Evolutionary conservation across 2,329 filamentous ascomycete genomes (phyloP), one percentile per base, ranked within the genome.

Genomic region (Grosmannia huntii): DNA sequence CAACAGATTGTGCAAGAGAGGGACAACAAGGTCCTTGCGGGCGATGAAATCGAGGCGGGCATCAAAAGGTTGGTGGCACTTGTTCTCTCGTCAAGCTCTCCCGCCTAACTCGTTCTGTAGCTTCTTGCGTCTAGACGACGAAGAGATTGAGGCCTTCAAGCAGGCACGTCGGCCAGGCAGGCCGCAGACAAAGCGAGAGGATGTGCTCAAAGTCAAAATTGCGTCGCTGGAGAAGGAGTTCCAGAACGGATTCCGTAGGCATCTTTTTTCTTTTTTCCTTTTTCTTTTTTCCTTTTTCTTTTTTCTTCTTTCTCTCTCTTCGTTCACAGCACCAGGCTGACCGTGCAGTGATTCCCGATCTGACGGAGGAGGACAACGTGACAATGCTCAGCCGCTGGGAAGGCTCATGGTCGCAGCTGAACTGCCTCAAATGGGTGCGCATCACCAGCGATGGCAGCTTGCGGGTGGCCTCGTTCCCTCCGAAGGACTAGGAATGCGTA

Each of bases 371-470:
- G 48, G 79, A 84, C 53, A 90, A 85, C 64, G 72, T 88, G 56
- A 72, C 77, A 59, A 78, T 81, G 63, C 71, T 97, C 48, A 79
- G 82, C 62, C 76, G 78, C 25, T 97, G 90, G 89, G 87, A 90
- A 63, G 87, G 88, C 4, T 81, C 87, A 28, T 97, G 92, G 92
- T 79, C 87, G 10, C 86, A 86, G 65, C 77, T 96, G 62, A 82
- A 84, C 38, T 85, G 80, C 10, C 70, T 96, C 64, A 82, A 84
- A 60, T 97, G 91, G 78, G 77, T 90, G 61, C 84, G 89, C 61
- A 75, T 96, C 58, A 80, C 80, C 5, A 82, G 78, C 59, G 76
- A 80, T 33, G 89, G 89, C 4, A 74, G 70, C 14, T 78, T 84
- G 62, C 80, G 83, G 65, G 73, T 83, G n/a, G 86, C 87, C 27